Percentiles rank a stretch among this genome's conserved stretches.
Evolutionary conservation across 345 rosid genomes (phyloP).

Genomic region (Luvunga scandens): DNA sequence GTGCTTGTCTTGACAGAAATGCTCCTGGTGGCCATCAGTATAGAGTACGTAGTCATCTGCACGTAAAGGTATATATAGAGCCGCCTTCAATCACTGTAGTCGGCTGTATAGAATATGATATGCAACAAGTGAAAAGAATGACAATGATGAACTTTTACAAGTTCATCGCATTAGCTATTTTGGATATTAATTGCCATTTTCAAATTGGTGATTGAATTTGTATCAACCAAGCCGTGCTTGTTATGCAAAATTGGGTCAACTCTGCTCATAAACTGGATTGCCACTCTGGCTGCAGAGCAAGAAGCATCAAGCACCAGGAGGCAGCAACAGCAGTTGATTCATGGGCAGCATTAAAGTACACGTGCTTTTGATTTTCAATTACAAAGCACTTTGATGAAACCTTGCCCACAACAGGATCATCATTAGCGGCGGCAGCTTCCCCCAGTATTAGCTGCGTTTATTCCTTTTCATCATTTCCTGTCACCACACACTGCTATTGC

Average conservation of each 20-base stretch:
- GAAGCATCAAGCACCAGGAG: too few relatives aligned
- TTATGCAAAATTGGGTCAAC: constrained; percentile 28
- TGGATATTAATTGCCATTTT: constrained; percentile 39
- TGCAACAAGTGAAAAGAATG: background rate
- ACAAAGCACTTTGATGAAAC: constrained; percentile 14
- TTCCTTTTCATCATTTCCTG: constrained; percentile 25
- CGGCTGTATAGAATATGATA: background rate
- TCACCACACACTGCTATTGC: constrained; percentile 15
- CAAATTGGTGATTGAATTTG: constrained; percentile 41
- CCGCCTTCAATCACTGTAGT: too few relatives aligned
- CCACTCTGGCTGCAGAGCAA: too few relatives aligned
- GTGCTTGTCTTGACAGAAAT: constrained; percentile 62
- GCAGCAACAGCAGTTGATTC: too few relatives aligned
- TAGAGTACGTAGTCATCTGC: constrained; percentile 46
- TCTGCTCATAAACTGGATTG: too few relatives aligned
- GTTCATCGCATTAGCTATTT: background rate
- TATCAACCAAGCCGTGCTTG: constrained; percentile 29
- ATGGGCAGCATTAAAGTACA: too few relatives aligned
- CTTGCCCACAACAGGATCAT: constrained; percentile 2
- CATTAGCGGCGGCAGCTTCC: constrained; percentile 32
- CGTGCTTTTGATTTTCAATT: constrained; percentile 15
- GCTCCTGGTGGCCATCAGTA: constrained; percentile 47
- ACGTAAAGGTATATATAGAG: too few relatives aligned
- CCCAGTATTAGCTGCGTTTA: constrained; percentile 34
- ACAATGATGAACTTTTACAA: too few relatives aligned